Conservation (phyloP, 1,139 yeast species). For the Taphrina flavorubra region DNA sequence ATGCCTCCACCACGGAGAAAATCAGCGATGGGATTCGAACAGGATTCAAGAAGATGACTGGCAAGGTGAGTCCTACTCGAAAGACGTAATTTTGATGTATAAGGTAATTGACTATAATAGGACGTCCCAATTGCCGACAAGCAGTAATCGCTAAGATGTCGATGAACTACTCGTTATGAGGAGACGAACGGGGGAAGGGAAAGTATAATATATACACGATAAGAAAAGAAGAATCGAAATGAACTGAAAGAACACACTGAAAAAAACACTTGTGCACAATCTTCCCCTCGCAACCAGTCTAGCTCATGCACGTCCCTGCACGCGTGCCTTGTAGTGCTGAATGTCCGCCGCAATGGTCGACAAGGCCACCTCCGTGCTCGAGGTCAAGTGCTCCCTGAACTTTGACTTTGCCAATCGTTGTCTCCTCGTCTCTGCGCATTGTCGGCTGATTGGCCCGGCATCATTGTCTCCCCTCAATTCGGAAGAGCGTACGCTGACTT, state of each 20-base stretch:
- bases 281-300: background rate
- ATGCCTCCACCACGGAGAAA: constrained; percentile 41
- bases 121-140: constrained; percentile 38
- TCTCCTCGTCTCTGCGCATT: background rate
- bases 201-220: background rate
- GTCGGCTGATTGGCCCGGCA: background rate
- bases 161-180: background rate
- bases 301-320: background rate
- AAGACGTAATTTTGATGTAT: background rate
- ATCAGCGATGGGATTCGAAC: constrained; percentile 40
- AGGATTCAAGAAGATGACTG: constrained; percentile 41
- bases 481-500: background rate
- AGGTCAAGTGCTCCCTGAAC: constrained; percentile 8
- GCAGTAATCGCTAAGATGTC: constrained; percentile 17
- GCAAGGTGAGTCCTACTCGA: constrained; percentile 30
- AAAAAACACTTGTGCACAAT: background rate
- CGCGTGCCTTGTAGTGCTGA: background rate
- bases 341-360: constrained; percentile 5
- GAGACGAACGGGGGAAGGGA: no score
- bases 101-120: background rate
- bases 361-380: background rate
- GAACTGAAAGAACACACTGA: background rate
- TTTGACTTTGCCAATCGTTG: constrained; percentile 16
- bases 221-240: background rate
- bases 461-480: no score